phyloP scores from a whole-genome alignment of 208 protist genomes.

The Novymonas esmeraldas region DNA sequence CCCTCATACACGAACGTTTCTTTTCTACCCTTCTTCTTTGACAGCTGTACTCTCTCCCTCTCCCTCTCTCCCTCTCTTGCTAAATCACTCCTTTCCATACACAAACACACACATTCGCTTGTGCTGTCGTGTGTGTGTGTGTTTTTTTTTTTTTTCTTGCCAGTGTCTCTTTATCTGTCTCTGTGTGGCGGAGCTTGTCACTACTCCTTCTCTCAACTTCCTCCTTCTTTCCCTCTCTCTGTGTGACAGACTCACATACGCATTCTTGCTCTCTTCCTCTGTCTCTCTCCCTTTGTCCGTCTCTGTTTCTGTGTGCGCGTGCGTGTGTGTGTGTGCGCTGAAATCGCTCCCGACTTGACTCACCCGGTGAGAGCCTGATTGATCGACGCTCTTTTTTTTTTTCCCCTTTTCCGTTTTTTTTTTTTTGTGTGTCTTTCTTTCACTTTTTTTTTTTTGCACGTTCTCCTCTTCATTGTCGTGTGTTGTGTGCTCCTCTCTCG shows the following conservation, averaged over 20 bases:
- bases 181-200: neutral
- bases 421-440: conserved; percentile 1
- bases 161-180: neutral
- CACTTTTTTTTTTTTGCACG: conserved; percentile 9
- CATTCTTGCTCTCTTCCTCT: neutral
- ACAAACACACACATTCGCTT: neutral
- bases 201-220: neutral
- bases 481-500: neutral
- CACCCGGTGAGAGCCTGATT: too few relatives aligned
- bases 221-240: neutral
- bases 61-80: neutral
- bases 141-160: conserved; percentile 11
- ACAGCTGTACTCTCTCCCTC: neutral
- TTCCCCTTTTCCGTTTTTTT: conserved; percentile 2
- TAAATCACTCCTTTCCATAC: neutral
- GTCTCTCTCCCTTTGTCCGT: neutral
- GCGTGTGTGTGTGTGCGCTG: too few relatives aligned
- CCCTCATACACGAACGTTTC: neutral
- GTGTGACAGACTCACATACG: too few relatives aligned
- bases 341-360: too few relatives aligned
- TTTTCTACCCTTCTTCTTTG: conserved; percentile 4
- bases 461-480: neutral
- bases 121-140: neutral
- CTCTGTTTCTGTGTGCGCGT: too few relatives aligned
- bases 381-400: conserved; percentile 16